Base-by-base conservation (phyloP, 1,284 basidiomycete genomes). In the Tremellales sp. region DNA sequence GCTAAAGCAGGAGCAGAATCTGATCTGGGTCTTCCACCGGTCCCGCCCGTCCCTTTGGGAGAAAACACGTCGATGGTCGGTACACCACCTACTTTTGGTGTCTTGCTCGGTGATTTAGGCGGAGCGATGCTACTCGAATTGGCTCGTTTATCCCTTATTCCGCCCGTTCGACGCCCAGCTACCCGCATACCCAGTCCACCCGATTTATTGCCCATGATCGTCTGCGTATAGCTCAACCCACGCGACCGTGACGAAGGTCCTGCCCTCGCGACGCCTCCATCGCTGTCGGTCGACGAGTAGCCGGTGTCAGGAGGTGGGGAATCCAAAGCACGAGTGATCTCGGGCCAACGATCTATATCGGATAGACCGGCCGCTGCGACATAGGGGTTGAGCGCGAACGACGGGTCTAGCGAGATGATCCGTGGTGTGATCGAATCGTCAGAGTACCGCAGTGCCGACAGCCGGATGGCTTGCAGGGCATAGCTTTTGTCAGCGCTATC, bases 361-460 rank as follows among this genome's bases (percentile, higher is more conserved):
- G 87, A 82, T 24, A 90, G 79, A 2, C 84, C 84, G 0, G 87
- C 81, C 2, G 86, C 84, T 42, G 82, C 76, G 61, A 93, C 82
- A 71, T 93, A 90, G 1, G 87, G 84, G 63, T 92, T 92, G 8
- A 81, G 75, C 12, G 80, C 76, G 72, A 87, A 87, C 2, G 52
- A 23, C 2, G 58, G 57, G 51, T 64, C 83, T 45, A 94, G 78
- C 1, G 87, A 82, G 61, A 94, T 84, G 63, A 93, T 79, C 33
- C 86, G 82, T 4, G 82, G 77, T 6, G 86, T 88, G 64, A 88
- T 85, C 1, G 84, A 84, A 68, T 92, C 91, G 53, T 89, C 85
- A 35, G 89, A 83, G 59, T 86, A 83, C 51, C 89, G 85, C n/a
- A 96, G 78, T 64, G 93, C 90, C 17, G 85, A 84, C 25, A 96